Base-by-base conservation (phyloP, 225 moss, liverwort and hornwort genomes). In the Takakia lepidozioides region DNA sequence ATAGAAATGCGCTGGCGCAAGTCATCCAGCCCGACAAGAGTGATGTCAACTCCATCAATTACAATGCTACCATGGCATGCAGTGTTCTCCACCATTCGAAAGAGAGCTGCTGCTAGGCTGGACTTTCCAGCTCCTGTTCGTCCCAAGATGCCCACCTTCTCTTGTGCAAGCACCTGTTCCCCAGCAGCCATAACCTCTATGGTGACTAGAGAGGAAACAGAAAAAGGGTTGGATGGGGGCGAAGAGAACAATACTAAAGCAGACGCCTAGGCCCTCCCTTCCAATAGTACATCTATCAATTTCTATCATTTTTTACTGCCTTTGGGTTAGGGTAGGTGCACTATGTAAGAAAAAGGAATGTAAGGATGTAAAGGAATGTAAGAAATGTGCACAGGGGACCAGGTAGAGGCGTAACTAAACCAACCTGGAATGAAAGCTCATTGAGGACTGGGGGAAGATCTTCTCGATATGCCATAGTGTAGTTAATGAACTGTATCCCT, bases 41-140 rank as follows among this genome's bases (percentile, higher is more conserved):
- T 35, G 26, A 87, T 62, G 38, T 98, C 78, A 17, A 85, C 58
- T 19, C 67, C 85, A 47, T 98, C 95, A 47, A 98, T 64, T 1
- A 83, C 32, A 49, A 98, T 91, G 29, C 66, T 71, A 54, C 95
- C 95, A 43, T 67, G 78, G 55, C 95, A 98, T 25, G 80, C 80
- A 10, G 42, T 54, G 44, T 98, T 98, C 65, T 98, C 95, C 10
- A 98, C 95, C 27, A 98, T 68, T 42, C 95, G 75, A 61, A 98
- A 98, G 37, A 98, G 75, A 36, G 95, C 95, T 21, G 95, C 91
- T 59, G 85, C 95, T 23, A 91, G 73, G 39, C 86, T 90, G 3
- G 91, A 90, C 62, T 98, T 98, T 35, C 95, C 95, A 46, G 91
- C 91, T 49, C 95, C 95, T 25, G 95, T 98, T 62, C 95, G 73